Evolutionary conservation across 2,329 filamentous ascomycete species (phyloP).

Genomic region (Sporothrix brasiliensis): DNA sequence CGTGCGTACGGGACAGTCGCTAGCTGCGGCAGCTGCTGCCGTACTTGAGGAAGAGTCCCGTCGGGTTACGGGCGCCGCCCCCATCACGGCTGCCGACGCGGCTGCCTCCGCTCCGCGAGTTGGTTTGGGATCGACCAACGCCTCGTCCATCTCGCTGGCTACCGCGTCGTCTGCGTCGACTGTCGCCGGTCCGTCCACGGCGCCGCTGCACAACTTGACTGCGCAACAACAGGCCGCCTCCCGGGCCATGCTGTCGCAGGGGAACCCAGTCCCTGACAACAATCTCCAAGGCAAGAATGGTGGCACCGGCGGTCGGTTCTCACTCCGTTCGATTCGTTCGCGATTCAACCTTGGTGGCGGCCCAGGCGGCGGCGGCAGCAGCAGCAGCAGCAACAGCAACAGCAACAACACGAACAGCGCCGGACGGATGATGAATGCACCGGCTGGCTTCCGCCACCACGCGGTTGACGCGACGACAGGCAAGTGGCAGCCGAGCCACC

Average conservation of each 20-base stretch:
- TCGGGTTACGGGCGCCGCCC: background rate
- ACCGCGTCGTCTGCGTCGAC: constrained; percentile 15
- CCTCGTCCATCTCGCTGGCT: constrained; percentile 16
- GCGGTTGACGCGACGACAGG: constrained; percentile 53
- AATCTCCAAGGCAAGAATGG: background rate
- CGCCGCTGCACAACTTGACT: constrained; percentile 20
- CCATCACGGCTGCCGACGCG: background rate
- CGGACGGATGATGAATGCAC: constrained; percentile 45
- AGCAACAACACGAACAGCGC: background rate
- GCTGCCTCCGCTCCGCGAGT: background rate
- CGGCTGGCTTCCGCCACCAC: constrained; percentile 51
- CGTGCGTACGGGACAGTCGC: constrained; percentile 16
- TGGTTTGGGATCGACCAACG: constrained; percentile 10
- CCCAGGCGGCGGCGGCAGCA: constrained; percentile 8
- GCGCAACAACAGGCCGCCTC: constrained; percentile 29
- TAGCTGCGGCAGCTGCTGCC: constrained; percentile 22
- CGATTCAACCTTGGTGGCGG: constrained; percentile 21
- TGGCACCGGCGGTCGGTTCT: constrained; percentile 24
- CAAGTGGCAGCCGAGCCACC: constrained; percentile 60
- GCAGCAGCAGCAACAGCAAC: background rate
- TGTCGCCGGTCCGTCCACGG: constrained; percentile 22
- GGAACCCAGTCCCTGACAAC: background rate
- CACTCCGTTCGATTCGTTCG: constrained; percentile 23
- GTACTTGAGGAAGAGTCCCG: constrained; percentile 25
- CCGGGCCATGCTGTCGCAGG: constrained; percentile 15